A percentile compares a stretch with the other conserved stretches of the same genome.
Evolutionary conservation across 495 filamentous ascomycete genomes (phyloP).

Genomic region (Thozetella sp.): DNA sequence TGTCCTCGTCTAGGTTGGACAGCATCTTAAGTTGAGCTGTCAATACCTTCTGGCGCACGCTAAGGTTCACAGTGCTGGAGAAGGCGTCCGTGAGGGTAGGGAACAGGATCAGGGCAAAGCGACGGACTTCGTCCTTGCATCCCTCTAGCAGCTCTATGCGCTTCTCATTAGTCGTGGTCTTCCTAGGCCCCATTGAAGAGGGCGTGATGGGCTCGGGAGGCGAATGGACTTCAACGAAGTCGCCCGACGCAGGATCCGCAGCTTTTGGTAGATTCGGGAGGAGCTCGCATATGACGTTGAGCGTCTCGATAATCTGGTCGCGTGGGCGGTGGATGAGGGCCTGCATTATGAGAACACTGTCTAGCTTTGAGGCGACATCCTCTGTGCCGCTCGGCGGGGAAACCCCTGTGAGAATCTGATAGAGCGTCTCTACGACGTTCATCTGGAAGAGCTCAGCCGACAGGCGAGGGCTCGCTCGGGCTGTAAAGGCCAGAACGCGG

Average conservation of each 20-base stretch:
- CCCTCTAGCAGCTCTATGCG: conserved; percentile 73
- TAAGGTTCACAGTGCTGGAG: conserved; percentile 97
- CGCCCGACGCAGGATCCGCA: conserved; percentile 51
- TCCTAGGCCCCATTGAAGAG: conserved; percentile 35
- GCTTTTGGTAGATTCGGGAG: conserved; percentile 67
- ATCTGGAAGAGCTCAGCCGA: conserved; percentile 93
- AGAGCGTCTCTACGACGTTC: conserved; percentile 96
- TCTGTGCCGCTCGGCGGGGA: conserved; percentile 83
- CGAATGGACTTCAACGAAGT: conserved; percentile 44
- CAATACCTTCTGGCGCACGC: conserved; percentile 94
- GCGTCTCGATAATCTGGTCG: conserved; percentile 94
- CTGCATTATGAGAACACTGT: conserved; percentile 98
- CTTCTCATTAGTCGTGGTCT: conserved; percentile 73
- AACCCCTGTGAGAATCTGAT: conserved; percentile 96
- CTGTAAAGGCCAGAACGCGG: conserved; percentile 83
- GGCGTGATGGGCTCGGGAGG: conserved; percentile 34
- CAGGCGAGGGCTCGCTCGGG: conserved; percentile 81
- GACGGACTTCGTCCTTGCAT: conserved; percentile 83
- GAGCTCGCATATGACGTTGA: conserved; percentile 97
- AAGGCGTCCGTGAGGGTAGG: conserved; percentile 97
- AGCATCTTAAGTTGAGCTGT: conserved; percentile 97
- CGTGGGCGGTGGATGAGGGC: conserved; percentile 95
- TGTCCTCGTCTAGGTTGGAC: conserved; percentile 82
- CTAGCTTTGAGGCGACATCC: conserved; percentile 85
- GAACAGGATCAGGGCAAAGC: conserved; percentile 93